Evolutionary conservation across 345 rosid genomes (phyloP).

Genomic region (Aethionema arabicum): DNA sequence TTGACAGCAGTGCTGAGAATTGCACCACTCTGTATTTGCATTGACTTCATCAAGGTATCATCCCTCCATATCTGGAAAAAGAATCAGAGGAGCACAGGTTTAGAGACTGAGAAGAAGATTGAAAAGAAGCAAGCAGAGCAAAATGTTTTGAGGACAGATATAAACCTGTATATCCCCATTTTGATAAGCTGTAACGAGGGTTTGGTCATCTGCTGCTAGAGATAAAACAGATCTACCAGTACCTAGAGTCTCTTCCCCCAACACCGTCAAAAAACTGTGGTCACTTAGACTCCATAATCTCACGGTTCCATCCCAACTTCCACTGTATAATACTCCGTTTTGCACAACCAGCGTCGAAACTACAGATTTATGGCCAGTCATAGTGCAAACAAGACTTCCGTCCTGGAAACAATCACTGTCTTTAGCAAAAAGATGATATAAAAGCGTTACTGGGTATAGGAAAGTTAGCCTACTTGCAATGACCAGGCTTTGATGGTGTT

Average conservation of each 20-base stretch:
- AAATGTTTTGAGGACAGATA: not conserved
- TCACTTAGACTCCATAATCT: slow-evolving; percentile 84
- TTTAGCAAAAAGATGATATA: slow-evolving; percentile 18
- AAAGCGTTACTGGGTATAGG: not conserved
- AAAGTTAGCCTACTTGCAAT: slow-evolving; percentile 51
- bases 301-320: slow-evolving; percentile 95
- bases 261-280: slow-evolving; percentile 69
- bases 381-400: slow-evolving; percentile 60
- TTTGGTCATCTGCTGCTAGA: slow-evolving; percentile 45
- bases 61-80: slow-evolving; percentile 71
- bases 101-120: slow-evolving; percentile 18
- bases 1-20: slow-evolving; percentile 55
- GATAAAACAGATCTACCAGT: slow-evolving; percentile 58
- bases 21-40: slow-evolving; percentile 58
- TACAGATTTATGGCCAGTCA: slow-evolving; percentile 89
- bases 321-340: slow-evolving; percentile 77
- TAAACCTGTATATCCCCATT: slow-evolving; percentile 75
- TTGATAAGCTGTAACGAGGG: slow-evolving; percentile 68
- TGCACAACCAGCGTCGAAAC: slow-evolving; percentile 65
- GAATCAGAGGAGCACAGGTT: slow-evolving; percentile 4
- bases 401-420: slow-evolving; percentile 46
- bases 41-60: slow-evolving; percentile 53
- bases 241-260: slow-evolving; percentile 61
- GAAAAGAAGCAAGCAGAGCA: slow-evolving; percentile 17
- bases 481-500: slow-evolving; percentile 86